Conservation (phyloP, 148 eudicot species). For the Nepenthes gracilis region DNA sequence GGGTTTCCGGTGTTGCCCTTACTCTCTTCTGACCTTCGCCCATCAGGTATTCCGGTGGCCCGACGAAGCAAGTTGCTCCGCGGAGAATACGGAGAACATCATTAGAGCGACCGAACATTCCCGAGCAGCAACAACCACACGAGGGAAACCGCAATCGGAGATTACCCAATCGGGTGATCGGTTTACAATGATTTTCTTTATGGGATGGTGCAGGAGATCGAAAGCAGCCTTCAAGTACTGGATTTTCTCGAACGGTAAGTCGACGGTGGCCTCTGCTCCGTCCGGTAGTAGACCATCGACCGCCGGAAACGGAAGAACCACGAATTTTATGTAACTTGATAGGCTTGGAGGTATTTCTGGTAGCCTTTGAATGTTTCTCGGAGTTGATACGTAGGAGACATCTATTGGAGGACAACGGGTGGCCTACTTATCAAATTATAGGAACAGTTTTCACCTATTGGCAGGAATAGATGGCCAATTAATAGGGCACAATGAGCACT, state of each 20-base stretch:
- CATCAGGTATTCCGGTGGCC: constrained; percentile 12
- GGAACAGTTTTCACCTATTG: too few species aligned
- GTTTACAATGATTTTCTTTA: constrained; percentile 9
- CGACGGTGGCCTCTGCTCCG: constrained; percentile 33
- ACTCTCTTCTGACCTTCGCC: constrained; percentile 7
- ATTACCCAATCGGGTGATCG: constrained; percentile 20
- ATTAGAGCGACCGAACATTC: constrained; percentile 13
- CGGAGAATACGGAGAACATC: constrained; percentile 18
- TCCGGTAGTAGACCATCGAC: constrained; percentile 16
- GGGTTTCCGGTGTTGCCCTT: constrained; percentile 8
- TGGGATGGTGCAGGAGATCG: constrained; percentile 12
- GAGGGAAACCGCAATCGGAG: constrained; percentile 18
- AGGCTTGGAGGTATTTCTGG: constrained; percentile 23
- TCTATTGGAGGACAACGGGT: too few species aligned
- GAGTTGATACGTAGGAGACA: constrained; percentile 30
- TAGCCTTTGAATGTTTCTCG: constrained; percentile 28
- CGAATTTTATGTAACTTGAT: constrained; percentile 10
- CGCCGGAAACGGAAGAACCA: constrained; percentile 20
- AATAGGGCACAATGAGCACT: too few species aligned
- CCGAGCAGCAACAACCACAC: constrained; percentile 22
- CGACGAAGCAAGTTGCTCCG: constrained; percentile 14
- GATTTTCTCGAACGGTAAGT: constrained; percentile 16
- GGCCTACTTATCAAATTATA: too few species aligned
- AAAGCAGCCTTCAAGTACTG: constrained; percentile 25
- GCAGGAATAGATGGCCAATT: too few species aligned